phyloP scores from a whole-genome alignment of 257 asterid genomes.

The Buddleja alternifolia region DNA sequence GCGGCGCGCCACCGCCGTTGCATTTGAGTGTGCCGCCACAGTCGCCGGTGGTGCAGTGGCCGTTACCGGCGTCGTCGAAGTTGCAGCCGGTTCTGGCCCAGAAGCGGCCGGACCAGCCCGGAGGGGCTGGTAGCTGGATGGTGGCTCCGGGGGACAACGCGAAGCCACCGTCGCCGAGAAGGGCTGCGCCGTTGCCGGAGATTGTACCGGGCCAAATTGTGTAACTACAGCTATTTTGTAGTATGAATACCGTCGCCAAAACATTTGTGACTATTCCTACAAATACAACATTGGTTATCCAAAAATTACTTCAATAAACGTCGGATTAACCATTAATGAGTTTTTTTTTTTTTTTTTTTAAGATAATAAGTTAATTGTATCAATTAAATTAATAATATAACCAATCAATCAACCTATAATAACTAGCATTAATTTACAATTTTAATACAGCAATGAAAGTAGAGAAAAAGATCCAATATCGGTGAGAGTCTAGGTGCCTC shows the following conservation, averaged over 20 bases:
- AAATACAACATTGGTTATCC: not conserved
- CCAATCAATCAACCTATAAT: too few species aligned
- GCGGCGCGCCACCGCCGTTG: conserved; percentile 73
- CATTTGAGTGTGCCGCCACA: conserved; percentile 66
- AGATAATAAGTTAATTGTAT: too few species aligned
- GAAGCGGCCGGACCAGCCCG: conserved; percentile 93
- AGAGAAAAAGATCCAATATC: too few species aligned
- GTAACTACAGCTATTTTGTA: conserved; percentile 69
- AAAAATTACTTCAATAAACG: too few species aligned
- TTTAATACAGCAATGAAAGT: too few species aligned
- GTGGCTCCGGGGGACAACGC: conserved; percentile 66
- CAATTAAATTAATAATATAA: too few species aligned
- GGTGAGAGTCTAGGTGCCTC: too few species aligned
- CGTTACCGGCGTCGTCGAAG: conserved; percentile 59
- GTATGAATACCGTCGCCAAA: conserved; percentile 62
- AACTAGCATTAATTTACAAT: too few species aligned
- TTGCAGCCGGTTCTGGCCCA: conserved; percentile 90
- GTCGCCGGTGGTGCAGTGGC: conserved; percentile 75
- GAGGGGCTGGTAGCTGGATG: conserved; percentile 62
- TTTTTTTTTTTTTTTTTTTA: too few species aligned
- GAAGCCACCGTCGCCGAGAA: conserved; percentile 76
- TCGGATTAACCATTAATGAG: not conserved
- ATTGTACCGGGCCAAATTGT: conserved; percentile 94
- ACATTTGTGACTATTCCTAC: conserved; percentile 39
- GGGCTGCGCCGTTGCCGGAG: conserved; percentile 68